A percentile compares a stretch with the other conserved stretches of the same genome.
Evolutionary conservation across 2,329 filamentous ascomycete species (phyloP).

Genomic region (Cladophialophora carrionii): DNA sequence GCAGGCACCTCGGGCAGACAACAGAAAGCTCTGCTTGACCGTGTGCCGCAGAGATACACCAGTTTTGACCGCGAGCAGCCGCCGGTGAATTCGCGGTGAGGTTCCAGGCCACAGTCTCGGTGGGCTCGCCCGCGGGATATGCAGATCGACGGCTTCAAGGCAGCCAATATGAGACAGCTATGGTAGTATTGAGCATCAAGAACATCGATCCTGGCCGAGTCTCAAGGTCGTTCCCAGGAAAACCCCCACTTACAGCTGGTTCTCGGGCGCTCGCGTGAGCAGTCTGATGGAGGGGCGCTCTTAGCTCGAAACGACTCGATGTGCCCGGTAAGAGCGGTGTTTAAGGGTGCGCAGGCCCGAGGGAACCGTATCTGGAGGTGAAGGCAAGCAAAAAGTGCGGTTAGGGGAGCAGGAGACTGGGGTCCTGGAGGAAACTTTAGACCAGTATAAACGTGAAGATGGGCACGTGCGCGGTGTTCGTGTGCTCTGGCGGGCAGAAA

Average conservation of each 20-base stretch:
- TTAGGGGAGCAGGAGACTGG: conserved; percentile 10
- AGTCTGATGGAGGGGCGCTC: conserved; percentile 19
- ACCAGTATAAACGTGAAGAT: conserved; percentile 35
- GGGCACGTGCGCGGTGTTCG: conserved; percentile 32
- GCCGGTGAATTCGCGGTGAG: conserved; percentile 20
- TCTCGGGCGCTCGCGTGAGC: conserved; percentile 36
- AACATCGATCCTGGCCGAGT: conserved; percentile 10
- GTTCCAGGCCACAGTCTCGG: neutral
- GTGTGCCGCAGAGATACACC: neutral
- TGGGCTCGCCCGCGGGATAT: conserved; percentile 28
- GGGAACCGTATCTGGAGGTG: conserved; percentile 18
- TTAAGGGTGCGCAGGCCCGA: conserved; percentile 13
- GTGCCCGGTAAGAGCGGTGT: conserved; percentile 7
- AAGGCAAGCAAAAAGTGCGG: conserved; percentile 15
- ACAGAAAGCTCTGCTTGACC: conserved; percentile 2
- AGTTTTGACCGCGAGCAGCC: conserved; percentile 16
- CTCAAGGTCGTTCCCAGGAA: conserved; percentile 2
- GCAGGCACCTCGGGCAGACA: conserved; percentile 12
- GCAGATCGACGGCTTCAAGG: conserved; percentile 23
- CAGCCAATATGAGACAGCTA: conserved; percentile 24
- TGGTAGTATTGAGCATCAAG: conserved; percentile 6
- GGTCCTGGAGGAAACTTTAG: conserved; percentile 20
- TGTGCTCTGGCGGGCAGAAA: conserved; percentile 20
- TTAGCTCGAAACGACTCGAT: conserved; percentile 12
- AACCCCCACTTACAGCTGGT: conserved; percentile 24